Percentiles rank a stretch among this genome's conserved stretches.
phyloP scores from a whole-genome alignment of 2,329 filamentous ascomycete genomes.

The Aspergillus ustus region DNA sequence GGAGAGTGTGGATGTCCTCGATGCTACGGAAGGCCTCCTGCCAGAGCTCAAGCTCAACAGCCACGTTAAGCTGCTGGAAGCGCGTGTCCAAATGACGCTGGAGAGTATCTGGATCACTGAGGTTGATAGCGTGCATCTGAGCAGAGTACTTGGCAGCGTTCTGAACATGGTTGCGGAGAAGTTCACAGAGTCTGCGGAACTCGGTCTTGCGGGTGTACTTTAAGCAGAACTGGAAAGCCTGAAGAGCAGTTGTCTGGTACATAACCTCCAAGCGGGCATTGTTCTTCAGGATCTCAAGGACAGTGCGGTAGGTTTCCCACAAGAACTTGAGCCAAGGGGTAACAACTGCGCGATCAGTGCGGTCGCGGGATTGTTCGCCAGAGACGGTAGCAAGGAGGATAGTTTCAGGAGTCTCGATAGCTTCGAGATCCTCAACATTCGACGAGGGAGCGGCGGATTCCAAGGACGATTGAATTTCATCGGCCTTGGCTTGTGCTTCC shows the following conservation, averaged over 20 bases:
- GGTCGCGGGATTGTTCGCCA: slow-evolving; percentile 94
- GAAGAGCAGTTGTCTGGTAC: slow-evolving; percentile 97
- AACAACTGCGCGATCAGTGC: slow-evolving; percentile 96
- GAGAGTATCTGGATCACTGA: slow-evolving; percentile 95
- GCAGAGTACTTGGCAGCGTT: slow-evolving; percentile 98
- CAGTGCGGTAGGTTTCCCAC: slow-evolving; percentile 98
- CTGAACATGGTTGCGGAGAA: slow-evolving; percentile 97
- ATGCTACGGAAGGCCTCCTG: slow-evolving; percentile 99
- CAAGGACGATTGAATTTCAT: slow-evolving; percentile 87
- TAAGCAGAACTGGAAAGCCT: slow-evolving; percentile 98
- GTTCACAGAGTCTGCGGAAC: slow-evolving; percentile 96
- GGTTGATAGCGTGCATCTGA: slow-evolving; percentile 99
- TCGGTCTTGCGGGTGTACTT: slow-evolving; percentile 99
- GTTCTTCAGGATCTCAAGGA: slow-evolving; percentile 98
- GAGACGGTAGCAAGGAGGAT: slow-evolving; percentile 97
- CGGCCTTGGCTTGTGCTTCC: slow-evolving; percentile 92
- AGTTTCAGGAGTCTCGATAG: slow-evolving; percentile 95
- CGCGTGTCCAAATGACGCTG: slow-evolving; percentile 97
- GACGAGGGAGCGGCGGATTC: slow-evolving; percentile 73
- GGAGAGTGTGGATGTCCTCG: slow-evolving; percentile 96
- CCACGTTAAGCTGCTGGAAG: slow-evolving; percentile 97
- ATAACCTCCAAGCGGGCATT: slow-evolving; percentile 96
- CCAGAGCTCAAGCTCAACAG: slow-evolving; percentile 97
- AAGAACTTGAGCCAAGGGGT: slow-evolving; percentile 99
- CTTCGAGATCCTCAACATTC: slow-evolving; percentile 93